Base-by-base conservation (phyloP, 257 asterid genomes). In the Forsythia suspensa region DNA sequence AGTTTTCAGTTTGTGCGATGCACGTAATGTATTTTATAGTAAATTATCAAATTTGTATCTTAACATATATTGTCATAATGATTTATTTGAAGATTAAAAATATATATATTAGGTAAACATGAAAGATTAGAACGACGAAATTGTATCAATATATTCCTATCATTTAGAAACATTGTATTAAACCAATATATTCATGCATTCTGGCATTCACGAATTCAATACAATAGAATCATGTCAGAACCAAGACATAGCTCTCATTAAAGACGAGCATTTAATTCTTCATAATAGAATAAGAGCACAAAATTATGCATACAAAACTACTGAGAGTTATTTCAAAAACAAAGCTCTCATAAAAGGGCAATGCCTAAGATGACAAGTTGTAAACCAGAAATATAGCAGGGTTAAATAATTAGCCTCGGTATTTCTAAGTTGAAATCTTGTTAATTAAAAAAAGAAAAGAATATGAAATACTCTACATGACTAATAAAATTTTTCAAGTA, bases 361-460 rank as follows among this genome's bases (percentile, higher is more conserved):
- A 70, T n/a, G 71, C 36, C 77, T 55, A 21, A 43, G 46, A 71
- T 37, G 29, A 20, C 59, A 37, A 57, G 70, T 70, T 36, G 39
- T 44, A 43, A 55, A 48, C 46, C 41, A 39, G 70, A 69, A 37
- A 77, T 8, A 68, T 40, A 57, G 66, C 29, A 57, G 20, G 7
- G 8, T 52, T 52, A n/a, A 0, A 57, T 57, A 57, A 18, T 44
- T 48, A 38, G n/a, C 67, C 55, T 77, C 66, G 63, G 70, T 34
- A 80, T 37, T 34, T 75, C 72, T 57, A 72, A 39, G 66, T 24
- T 61, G 75, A 77, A 65, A 51, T 51, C 59, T 51, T 51, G 59
- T 15, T 11, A 51, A 11, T 51, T 51, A 13, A 4, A 51, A 51
- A 15, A 15, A 12, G 5, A 57, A 59, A 80, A 55, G 55, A 71